phyloP scores from a whole-genome alignment of 164 flowering plant species.

The Sedum album region DNA sequence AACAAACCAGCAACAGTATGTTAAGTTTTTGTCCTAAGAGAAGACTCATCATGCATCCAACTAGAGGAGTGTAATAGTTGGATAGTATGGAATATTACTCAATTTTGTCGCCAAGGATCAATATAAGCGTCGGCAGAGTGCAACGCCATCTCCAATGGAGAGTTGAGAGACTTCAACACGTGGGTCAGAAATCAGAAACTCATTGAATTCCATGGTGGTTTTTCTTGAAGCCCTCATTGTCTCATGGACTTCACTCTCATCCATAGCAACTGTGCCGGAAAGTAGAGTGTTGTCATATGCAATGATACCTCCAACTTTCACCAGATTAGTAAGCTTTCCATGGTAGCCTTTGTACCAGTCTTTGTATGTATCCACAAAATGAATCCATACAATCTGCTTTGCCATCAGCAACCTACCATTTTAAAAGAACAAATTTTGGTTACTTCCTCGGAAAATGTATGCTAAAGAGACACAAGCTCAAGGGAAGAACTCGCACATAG shows the following conservation, averaged over 20 bases:
- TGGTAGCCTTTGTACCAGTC: constrained; percentile 18
- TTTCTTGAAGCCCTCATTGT: constrained; percentile 1
- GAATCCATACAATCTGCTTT: constrained; percentile 14
- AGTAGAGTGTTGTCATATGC: constrained; percentile 5
- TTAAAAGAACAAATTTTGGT: neutral
- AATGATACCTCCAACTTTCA: constrained; percentile 28
- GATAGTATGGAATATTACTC: neutral
- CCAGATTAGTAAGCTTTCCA: constrained; percentile 24
- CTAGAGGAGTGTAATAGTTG: neutral
- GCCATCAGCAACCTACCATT: neutral
- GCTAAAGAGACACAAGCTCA: no score
- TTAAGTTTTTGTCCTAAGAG: neutral
- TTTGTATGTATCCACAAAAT: constrained; percentile 39
- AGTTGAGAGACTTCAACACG: constrained; percentile 6
- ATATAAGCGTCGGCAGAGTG: constrained; percentile 2
- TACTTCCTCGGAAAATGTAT: no score
- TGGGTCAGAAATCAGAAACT: neutral
- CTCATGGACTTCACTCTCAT: constrained; percentile 2
- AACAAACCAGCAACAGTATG: no score
- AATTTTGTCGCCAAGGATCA: neutral
- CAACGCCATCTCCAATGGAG: constrained; percentile 3
- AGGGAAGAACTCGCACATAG: no score
- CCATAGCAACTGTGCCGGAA: neutral
- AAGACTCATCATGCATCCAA: neutral
- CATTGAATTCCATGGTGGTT: neutral